These are phyloP conservation scores for Globisporangium heterothallicum DNA, from an alignment of 352 stramenopile genomes.

Conservation along the genomic window DNA sequence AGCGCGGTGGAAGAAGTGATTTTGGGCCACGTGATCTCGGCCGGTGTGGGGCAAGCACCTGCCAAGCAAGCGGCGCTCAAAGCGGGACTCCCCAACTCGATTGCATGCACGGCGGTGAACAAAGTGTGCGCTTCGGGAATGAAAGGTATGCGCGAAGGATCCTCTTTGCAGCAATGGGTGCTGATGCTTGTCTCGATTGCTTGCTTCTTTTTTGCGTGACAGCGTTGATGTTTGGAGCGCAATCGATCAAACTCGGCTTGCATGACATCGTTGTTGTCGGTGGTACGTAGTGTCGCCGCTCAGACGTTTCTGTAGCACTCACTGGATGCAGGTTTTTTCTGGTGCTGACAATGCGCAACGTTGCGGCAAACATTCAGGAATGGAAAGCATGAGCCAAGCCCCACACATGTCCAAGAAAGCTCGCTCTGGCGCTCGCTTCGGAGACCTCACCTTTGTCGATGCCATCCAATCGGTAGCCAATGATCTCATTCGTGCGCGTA, in stretches of 20 bases:
- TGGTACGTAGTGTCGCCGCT: constrained; percentile 8
- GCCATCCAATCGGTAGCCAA: constrained; percentile 65
- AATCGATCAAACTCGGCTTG: constrained; percentile 85
- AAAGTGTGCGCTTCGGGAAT: constrained; percentile 96
- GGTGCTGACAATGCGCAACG: neutral
- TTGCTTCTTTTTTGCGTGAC: too few relatives aligned
- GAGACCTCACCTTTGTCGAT: constrained; percentile 87
- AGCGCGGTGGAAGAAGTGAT: constrained; percentile 90
- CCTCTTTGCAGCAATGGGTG: neutral
- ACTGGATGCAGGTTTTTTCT: too few relatives aligned
- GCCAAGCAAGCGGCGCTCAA: constrained; percentile 86
- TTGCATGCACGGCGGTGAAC: constrained; percentile 96
- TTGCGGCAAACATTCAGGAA: constrained; percentile 34
- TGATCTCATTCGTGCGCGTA: neutral
- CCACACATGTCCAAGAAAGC: constrained; percentile 85
- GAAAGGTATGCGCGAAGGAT: constrained; percentile 50
- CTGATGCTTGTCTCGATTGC: too few relatives aligned
- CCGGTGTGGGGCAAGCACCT: constrained; percentile 93
- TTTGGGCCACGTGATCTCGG: constrained; percentile 93
- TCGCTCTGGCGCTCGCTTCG: constrained; percentile 77
- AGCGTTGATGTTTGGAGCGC: constrained; percentile 77
- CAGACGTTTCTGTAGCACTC: neutral
- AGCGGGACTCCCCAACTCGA: constrained; percentile 61
- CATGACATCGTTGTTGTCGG: constrained; percentile 84
- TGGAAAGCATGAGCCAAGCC: constrained; percentile 96